phyloP scores from a whole-genome alignment of 2,329 filamentous ascomycete genomes.

The Sphaerulina vaccinii region DNA sequence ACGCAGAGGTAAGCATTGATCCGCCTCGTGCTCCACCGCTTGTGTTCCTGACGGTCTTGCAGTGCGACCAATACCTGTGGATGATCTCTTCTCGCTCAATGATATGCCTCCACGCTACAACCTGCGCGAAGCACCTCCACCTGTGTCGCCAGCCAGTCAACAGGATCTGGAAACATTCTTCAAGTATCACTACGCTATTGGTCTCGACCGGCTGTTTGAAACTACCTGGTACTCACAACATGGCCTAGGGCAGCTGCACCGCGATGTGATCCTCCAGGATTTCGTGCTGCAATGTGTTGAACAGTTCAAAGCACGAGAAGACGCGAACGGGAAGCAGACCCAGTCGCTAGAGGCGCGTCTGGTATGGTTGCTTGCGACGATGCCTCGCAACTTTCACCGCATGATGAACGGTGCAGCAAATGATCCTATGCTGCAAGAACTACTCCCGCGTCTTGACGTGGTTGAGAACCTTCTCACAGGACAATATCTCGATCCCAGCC shows the following conservation, averaged over 20 bases:
- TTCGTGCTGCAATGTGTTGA: slow-evolving; percentile 66
- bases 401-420: slow-evolving; percentile 44
- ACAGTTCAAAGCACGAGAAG: slow-evolving; percentile 36
- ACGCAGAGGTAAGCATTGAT: slow-evolving; percentile 31
- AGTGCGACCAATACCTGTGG: slow-evolving; percentile 59
- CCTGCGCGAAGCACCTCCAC: slow-evolving; percentile 36
- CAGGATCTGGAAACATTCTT: slow-evolving; percentile 73
- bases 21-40: neutral
- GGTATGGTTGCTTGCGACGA: slow-evolving; percentile 58
- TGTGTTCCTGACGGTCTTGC: slow-evolving; percentile 12
- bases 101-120: slow-evolving; percentile 28
- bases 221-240: slow-evolving; percentile 73
- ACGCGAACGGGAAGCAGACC: slow-evolving; percentile 20
- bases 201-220: slow-evolving; percentile 75
- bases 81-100: slow-evolving; percentile 48
- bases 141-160: slow-evolving; percentile 48
- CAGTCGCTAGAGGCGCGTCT: slow-evolving; percentile 59
- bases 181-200: slow-evolving; percentile 71
- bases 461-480: slow-evolving; percentile 76
- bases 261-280: slow-evolving; percentile 60
- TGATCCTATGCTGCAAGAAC: slow-evolving; percentile 53
- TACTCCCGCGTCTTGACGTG: slow-evolving; percentile 66
- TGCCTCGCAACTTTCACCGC: slow-evolving; percentile 46
- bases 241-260: slow-evolving; percentile 54
- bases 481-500: slow-evolving; percentile 63